These are phyloP conservation scores for Fomes fomentarius DNA, from an alignment of 1,284 basidiomycete genomes.

Conservation along the genomic window DNA sequence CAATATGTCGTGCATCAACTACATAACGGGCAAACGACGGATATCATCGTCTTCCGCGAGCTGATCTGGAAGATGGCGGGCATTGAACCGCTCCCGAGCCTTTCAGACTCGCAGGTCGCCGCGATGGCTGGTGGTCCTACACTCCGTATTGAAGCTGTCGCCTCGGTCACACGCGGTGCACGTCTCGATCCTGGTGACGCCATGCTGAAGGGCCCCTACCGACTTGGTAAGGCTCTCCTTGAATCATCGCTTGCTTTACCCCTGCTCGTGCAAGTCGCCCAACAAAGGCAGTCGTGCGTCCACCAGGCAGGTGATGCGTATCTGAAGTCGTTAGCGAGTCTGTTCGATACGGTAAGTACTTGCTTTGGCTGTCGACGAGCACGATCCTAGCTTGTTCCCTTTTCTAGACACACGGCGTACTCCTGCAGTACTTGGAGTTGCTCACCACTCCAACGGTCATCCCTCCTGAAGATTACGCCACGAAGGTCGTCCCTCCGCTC, in stretches of 20 bases:
- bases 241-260: constrained; percentile 78
- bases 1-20: constrained; percentile 94
- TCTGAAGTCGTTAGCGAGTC: constrained; percentile 82
- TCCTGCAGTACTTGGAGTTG: constrained; percentile 77
- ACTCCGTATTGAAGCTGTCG: constrained; percentile 85
- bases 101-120: constrained; percentile 86
- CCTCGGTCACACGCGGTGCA: constrained; percentile 71
- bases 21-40: constrained; percentile 81
- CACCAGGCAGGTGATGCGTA: constrained; percentile 72
- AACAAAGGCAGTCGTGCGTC: constrained; percentile 83
- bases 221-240: constrained; percentile 74
- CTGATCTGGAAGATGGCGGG: constrained; percentile 96
- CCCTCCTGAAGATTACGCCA: constrained; percentile 62
- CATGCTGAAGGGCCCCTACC: constrained; percentile 60
- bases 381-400: too few species aligned
- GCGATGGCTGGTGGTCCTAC: constrained; percentile 91
- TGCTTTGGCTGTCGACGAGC: constrained; percentile 24
- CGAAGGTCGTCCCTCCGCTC: constrained; percentile 71
- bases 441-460: constrained; percentile 67
- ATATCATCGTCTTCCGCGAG: constrained; percentile 90
- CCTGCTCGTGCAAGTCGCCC: constrained; percentile 86
- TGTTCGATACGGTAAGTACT: constrained; percentile 81
- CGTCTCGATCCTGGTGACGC: constrained; percentile 66
- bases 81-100: constrained; percentile 87
- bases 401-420: constrained; percentile 72